Percentiles rank a stretch among this genome's conserved stretches.
Evolutionary conservation across 179 eudicot genomes (phyloP).

Genomic region (Patellifolia procumbens): DNA sequence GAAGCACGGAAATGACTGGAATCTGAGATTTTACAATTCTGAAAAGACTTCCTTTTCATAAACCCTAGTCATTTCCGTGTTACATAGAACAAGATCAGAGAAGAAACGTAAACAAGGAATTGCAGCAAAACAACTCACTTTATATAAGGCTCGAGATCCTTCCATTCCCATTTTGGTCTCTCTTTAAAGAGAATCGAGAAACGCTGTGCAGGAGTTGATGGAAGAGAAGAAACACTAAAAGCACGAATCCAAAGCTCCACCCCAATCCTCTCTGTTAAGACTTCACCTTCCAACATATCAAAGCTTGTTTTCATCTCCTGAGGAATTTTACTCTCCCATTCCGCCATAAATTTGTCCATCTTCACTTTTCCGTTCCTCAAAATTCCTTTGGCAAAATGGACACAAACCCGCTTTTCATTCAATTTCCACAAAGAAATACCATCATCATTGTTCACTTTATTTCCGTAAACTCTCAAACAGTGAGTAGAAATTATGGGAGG

Average conservation of each 20-base stretch:
- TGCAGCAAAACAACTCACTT: conserved; percentile 42
- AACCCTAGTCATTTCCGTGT: too few relatives aligned
- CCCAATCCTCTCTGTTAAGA: conserved; percentile 76
- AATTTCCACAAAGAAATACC: conserved; percentile 48
- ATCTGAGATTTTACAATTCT: too few relatives aligned
- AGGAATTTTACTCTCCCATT: conserved; percentile 69
- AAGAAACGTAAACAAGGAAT: neutral
- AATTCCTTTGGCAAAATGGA: conserved; percentile 71
- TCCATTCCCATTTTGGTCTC: conserved; percentile 89
- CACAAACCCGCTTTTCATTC: conserved; percentile 71
- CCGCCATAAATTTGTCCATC: conserved; percentile 64
- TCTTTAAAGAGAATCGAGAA: conserved; percentile 69
- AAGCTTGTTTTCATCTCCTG: conserved; percentile 58
- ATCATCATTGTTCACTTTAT: conserved; percentile 32
- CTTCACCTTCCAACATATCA: conserved; percentile 87
- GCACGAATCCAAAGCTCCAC: conserved; percentile 66
- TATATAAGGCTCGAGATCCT: conserved; percentile 87
- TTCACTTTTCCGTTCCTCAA: conserved; percentile 62
- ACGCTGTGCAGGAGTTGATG: conserved; percentile 73
- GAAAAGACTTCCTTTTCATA: too few relatives aligned
- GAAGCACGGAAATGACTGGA: too few relatives aligned
- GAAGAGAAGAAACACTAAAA: conserved; percentile 78
- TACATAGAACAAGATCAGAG: neutral
- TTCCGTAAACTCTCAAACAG: conserved; percentile 63
- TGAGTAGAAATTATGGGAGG: conserved; percentile 55